A percentile compares a stretch with the other conserved stretches of the same genome.
These are phyloP conservation scores for Cytospora piceae DNA, from an alignment of 2,329 filamentous ascomycete genomes.

Conservation along the genomic window DNA sequence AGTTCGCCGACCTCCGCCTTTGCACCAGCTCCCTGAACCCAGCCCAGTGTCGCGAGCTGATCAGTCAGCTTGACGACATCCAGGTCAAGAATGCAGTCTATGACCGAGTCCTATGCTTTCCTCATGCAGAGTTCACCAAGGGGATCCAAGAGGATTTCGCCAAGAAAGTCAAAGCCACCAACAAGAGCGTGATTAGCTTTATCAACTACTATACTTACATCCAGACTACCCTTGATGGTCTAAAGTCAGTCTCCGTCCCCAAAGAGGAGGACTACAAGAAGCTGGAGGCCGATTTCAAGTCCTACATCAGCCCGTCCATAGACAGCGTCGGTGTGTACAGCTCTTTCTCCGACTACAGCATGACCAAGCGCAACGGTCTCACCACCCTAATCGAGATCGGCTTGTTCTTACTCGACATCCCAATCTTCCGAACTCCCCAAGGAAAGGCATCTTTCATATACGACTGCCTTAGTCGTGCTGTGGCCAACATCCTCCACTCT, in stretches of 20 bases:
- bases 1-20: conserved; percentile 1
- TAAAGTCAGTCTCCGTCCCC: not conserved
- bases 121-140: not conserved
- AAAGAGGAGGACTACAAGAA: not conserved
- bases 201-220: not conserved
- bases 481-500: conserved; percentile 8
- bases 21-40: not conserved
- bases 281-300: not conserved
- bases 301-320: not conserved
- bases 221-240: not conserved
- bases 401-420: not conserved
- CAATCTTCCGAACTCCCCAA: not conserved
- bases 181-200: not conserved
- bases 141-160: not conserved
- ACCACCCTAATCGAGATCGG: not conserved
- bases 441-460: not conserved
- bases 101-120: conserved; percentile 7
- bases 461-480: conserved; percentile 13
- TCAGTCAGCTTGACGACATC: not conserved
- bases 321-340: conserved; percentile 12
- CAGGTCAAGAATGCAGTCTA: conserved; percentile 16
- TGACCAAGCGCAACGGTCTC: conserved; percentile 15
- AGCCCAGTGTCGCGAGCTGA: not conserved
- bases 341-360: not conserved
- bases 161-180: not conserved